Base-by-base conservation (phyloP, 1,284 basidiomycete species). In the Apiotrichum domesticum region DNA sequence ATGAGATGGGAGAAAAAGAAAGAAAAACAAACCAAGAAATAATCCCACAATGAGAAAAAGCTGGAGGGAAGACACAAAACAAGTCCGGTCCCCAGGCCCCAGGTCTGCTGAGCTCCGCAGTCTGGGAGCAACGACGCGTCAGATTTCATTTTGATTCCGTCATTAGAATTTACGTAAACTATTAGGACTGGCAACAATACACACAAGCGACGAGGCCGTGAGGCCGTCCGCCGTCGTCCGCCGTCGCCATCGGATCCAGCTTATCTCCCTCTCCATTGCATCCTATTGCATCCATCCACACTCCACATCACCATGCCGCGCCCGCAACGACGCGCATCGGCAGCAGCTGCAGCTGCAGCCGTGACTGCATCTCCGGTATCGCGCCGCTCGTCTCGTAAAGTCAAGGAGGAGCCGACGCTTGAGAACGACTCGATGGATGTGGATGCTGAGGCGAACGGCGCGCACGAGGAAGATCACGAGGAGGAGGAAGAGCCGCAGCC, bases 1-100 rank as follows among this genome's bases (percentile, higher is more conserved):
- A 39, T 13, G 43, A 11, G 46, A 9, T 52, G 56, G 56, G 56
- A 60, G 52, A 60, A 60, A 60, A 52, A 50, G 29, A 10, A 29
- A 57, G 15, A 60, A 60, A 57, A 57, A 54, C 35, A 48, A 52
- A n/a, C 15, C 34, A 93, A 83, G 64, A 85, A 83, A 32, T 39
- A 49, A 37, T 46, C 45, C 21, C 21, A 32, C 6, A 33, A 29
- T 14, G 41, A 14, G 41, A 21, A 21, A 21, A 21, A 21, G 21
- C 21, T 21, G 21, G 46, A 35, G 46, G 46, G 8, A 8, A 6
- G 33, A 21, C 21, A 21, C 21, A 21, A 21, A 21, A 21, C 21
- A 21, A 21, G 21, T 21, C 21, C 21, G 21, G 21, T 21, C 21
- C 21, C 21, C 21, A 21, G 21, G 21, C 21, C 21, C 21, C 21